Evolutionary conservation across 2,329 filamentous ascomycete species (phyloP).

Genomic region (Diaporthe vaccinii): DNA sequence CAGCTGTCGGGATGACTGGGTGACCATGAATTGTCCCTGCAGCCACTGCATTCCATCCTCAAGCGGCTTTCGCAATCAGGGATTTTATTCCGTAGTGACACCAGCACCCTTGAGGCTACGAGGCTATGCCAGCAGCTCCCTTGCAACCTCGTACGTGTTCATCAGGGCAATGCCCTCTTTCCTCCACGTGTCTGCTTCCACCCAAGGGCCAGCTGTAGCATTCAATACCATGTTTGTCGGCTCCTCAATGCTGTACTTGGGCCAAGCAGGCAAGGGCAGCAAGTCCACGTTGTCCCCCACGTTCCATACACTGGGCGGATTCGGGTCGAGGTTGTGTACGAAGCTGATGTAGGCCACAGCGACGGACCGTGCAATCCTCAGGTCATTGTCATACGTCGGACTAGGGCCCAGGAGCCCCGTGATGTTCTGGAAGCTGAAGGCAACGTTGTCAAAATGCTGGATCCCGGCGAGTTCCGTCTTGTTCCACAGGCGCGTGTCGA

Average conservation of each 20-base stretch:
- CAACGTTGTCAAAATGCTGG: constrained; percentile 63
- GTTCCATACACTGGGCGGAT: constrained; percentile 44
- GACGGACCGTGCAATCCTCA: constrained; percentile 51
- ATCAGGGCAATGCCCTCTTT: constrained; percentile 61
- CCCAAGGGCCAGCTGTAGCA: constrained; percentile 54
- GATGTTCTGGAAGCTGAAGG: constrained; percentile 66
- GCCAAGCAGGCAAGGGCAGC: constrained; percentile 55
- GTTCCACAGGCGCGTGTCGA: constrained; percentile 62
- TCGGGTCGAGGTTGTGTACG: constrained; percentile 58
- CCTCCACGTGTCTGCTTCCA: constrained; percentile 62
- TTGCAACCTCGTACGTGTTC: constrained; percentile 54
- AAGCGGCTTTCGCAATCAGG: neutral
- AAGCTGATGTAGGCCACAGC: constrained; percentile 60
- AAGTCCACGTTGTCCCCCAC: constrained; percentile 44
- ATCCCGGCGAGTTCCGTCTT: constrained; percentile 55
- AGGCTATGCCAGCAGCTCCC: constrained; percentile 51
- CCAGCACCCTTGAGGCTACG: constrained; percentile 16
- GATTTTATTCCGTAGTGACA: neutral
- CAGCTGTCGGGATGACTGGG: constrained; percentile 1
- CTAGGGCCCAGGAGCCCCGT: constrained; percentile 60
- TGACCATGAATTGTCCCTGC: neutral
- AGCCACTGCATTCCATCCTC: neutral
- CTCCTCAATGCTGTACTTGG: constrained; percentile 51
- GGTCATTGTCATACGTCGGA: constrained; percentile 56
- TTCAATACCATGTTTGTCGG: constrained; percentile 63